A percentile compares a stretch with the other conserved stretches of the same genome.
Conservation (phyloP, 495 filamentous ascomycete genomes). For the Aspergillus steynii region DNA sequence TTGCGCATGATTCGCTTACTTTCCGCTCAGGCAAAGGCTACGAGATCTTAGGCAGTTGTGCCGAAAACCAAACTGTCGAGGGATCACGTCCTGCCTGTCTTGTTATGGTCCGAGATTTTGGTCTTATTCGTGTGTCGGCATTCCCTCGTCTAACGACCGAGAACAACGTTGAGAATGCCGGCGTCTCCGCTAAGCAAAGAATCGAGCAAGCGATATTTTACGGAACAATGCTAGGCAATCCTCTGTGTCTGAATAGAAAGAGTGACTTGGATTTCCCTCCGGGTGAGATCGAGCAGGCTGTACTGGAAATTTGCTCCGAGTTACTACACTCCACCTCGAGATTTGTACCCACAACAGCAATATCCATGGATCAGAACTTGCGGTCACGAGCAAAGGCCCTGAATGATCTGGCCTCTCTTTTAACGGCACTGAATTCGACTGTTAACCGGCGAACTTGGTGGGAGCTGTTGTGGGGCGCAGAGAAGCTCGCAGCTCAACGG, state of each 20-base stretch:
- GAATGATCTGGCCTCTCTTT: conserved; percentile 65
- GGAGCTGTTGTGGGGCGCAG: conserved; percentile 84
- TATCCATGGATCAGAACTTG: conserved; percentile 80
- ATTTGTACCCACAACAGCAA: conserved; percentile 67
- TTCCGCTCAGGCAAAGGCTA: conserved; percentile 64
- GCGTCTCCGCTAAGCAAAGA: conserved; percentile 78
- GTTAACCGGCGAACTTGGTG: conserved; percentile 68
- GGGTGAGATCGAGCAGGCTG: conserved; percentile 74
- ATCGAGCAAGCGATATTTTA: conserved; percentile 95
- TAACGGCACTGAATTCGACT: conserved; percentile 54
- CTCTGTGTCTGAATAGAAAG: conserved; percentile 71
- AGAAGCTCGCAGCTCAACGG: conserved; percentile 83
- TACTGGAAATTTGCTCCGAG: conserved; percentile 75
- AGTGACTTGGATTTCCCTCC: conserved; percentile 61
- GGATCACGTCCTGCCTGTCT: conserved; percentile 62
- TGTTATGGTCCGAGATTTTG: conserved; percentile 75
- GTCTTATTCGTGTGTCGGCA: conserved; percentile 68
- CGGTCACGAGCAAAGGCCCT: conserved; percentile 67
- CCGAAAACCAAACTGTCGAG: conserved; percentile 38
- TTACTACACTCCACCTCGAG: conserved; percentile 73
- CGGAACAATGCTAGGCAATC: conserved; percentile 74
- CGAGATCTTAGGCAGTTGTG: conserved; percentile 45
- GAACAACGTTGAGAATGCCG: conserved; percentile 32
- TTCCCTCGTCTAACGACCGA: conserved; percentile 30
- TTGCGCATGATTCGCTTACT: conserved; percentile 83